A percentile compares a stretch with the other conserved stretches of the same genome.
phyloP scores from a whole-genome alignment of 345 rosid species.

The Erucastrum elatum region DNA sequence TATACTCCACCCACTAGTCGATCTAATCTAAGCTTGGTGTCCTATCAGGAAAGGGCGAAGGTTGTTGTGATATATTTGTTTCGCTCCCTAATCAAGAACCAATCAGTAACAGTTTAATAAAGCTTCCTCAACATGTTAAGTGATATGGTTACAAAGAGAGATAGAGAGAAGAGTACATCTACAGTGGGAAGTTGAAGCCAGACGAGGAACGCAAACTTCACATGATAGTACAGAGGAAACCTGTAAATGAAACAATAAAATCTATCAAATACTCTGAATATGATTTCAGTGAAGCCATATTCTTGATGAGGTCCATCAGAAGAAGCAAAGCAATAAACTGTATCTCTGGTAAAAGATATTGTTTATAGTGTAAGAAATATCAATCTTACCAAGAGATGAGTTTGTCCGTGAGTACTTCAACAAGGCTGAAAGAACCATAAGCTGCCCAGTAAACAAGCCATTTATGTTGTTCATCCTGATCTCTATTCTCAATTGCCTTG shows the following conservation, averaged over 20 bases:
- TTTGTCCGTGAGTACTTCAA: conserved; percentile 74
- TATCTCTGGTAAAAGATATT: too few relatives aligned
- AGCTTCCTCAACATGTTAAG: not conserved
- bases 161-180: conserved; percentile 23
- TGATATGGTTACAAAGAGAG: conserved; percentile 2
- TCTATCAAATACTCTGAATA: not conserved
- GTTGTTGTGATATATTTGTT: conserved; percentile 53
- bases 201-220: conserved; percentile 71
- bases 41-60: conserved; percentile 61
- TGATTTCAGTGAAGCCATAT: not conserved
- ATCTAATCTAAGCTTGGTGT: conserved; percentile 57
- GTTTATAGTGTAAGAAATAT: not conserved
- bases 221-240: conserved; percentile 67
- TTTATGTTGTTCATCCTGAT: conserved; percentile 57
- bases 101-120: not conserved
- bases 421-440: conserved; percentile 84
- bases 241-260: conserved; percentile 31
- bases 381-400: conserved; percentile 51
- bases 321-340: too few relatives aligned
- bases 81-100: conserved; percentile 50
- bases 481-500: conserved; percentile 72
- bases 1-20: conserved; percentile 43
- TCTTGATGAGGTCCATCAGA: not conserved
- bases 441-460: conserved; percentile 99
- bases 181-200: conserved; percentile 45